These are phyloP conservation scores for Leucocoprinus birnbaumii DNA, from an alignment of 768 basidiomycete genomes.

Conservation along the genomic window DNA sequence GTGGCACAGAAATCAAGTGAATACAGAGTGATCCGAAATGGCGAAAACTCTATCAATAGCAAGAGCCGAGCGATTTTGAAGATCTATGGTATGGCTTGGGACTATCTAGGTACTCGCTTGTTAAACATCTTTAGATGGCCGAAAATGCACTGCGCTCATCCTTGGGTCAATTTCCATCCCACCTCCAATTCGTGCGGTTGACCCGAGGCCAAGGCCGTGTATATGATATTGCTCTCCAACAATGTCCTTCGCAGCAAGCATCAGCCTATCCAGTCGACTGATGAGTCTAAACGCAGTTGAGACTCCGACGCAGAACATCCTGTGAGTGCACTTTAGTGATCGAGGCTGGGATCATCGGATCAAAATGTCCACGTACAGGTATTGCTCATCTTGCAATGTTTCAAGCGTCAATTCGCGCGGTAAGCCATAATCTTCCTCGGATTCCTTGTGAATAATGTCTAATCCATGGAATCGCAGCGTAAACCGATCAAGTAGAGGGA, in stretches of 20 bases:
- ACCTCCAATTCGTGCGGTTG: neutral
- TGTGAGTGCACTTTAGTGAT: conserved; percentile 19
- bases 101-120: neutral
- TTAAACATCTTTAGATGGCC: conserved; percentile 4
- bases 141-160: conserved; percentile 1
- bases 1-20: too few species aligned
- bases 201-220: conserved; percentile 51
- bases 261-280: conserved; percentile 71
- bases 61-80: too few species aligned
- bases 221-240: conserved; percentile 88
- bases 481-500: conserved; percentile 55
- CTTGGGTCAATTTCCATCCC: neutral
- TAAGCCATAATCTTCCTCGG: conserved; percentile 73
- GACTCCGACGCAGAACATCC: conserved; percentile 72
- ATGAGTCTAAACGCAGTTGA: conserved; percentile 68
- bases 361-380: conserved; percentile 49
- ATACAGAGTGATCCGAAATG: too few species aligned
- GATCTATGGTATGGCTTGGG: too few species aligned
- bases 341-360: neutral
- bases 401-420: conserved; percentile 69
- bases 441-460: conserved; percentile 66
- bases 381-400: conserved; percentile 75
- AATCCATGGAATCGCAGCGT: conserved; percentile 51
- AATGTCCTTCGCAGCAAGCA: conserved; percentile 81
- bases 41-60: too few species aligned